Evolutionary conservation across 169 alveolate genomes (phyloP).

Genomic region (Fabrea salina): DNA sequence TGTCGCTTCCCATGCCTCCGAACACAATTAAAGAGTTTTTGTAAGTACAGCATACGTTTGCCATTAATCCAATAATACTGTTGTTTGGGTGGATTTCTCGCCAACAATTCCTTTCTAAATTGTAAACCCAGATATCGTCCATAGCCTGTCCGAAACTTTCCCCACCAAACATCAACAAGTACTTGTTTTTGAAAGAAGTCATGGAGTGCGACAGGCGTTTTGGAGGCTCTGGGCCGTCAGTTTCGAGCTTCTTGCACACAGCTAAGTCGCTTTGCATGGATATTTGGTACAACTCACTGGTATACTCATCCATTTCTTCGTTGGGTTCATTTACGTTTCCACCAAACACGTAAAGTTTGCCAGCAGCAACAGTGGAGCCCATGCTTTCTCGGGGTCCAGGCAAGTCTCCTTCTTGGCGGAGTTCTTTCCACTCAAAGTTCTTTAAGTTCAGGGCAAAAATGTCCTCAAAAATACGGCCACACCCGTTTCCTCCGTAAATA

Average conservation of each 20-base stretch:
- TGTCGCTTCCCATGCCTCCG: conserved; percentile 24
- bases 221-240: conserved; percentile 3
- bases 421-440: conserved; percentile 13
- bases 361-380: not conserved
- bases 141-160: not conserved
- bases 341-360: conserved; percentile 2
- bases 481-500: conserved; percentile 26
- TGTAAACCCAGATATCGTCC: conserved; percentile 21
- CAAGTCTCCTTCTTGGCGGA: not conserved
- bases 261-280: not conserved
- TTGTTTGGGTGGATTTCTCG: conserved; percentile 3
- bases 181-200: not conserved
- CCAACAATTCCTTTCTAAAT: not conserved
- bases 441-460: not conserved
- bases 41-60: not conserved
- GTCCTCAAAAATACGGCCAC: not conserved
- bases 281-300: not conserved
- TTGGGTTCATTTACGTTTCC: conserved; percentile 13
- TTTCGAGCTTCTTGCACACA: not conserved
- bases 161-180: conserved; percentile 19
- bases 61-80: conserved; percentile 18
- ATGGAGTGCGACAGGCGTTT: not conserved
- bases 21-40: conserved; percentile 22
- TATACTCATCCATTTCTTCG: not conserved
- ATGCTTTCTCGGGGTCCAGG: conserved; percentile 10